These are phyloP conservation scores for Leucosporidium yakuticum DNA, from an alignment of 768 basidiomycete species.

Conservation along the genomic window DNA sequence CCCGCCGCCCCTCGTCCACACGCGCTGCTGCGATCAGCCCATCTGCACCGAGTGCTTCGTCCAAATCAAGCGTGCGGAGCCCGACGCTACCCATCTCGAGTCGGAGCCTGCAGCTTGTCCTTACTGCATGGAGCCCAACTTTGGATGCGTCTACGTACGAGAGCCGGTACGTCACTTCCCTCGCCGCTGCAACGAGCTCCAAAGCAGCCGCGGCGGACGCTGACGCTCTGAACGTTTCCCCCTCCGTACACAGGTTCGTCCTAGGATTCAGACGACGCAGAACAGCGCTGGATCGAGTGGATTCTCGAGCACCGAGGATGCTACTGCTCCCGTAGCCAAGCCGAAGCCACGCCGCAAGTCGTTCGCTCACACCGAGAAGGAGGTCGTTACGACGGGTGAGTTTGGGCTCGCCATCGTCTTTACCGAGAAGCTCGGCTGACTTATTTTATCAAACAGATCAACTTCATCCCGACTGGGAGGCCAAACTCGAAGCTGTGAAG, in stretches of 20 bases:
- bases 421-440: not conserved
- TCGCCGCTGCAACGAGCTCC: not conserved
- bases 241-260: constrained; percentile 5
- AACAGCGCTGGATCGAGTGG: not conserved
- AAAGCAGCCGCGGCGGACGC: not conserved
- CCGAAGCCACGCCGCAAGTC: constrained; percentile 24
- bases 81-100: constrained; percentile 83
- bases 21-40: constrained; percentile 95
- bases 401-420: not conserved
- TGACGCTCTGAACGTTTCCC: not conserved
- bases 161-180: not conserved
- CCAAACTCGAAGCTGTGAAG: constrained; percentile 84
- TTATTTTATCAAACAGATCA: constrained; percentile 53
- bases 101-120: constrained; percentile 97
- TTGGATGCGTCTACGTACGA: constrained; percentile 71
- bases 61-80: constrained; percentile 94
- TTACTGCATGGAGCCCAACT: constrained; percentile 95
- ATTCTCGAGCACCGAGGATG: not conserved
- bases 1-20: constrained; percentile 92
- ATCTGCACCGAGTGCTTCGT: constrained; percentile 99
- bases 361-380: constrained; percentile 33
- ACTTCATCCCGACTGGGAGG: constrained; percentile 97
- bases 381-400: constrained; percentile 33
- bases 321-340: not conserved
- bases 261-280: not conserved